phyloP scores from a whole-genome alignment of 306 rosid species.

The Rosa lucieae region DNA sequence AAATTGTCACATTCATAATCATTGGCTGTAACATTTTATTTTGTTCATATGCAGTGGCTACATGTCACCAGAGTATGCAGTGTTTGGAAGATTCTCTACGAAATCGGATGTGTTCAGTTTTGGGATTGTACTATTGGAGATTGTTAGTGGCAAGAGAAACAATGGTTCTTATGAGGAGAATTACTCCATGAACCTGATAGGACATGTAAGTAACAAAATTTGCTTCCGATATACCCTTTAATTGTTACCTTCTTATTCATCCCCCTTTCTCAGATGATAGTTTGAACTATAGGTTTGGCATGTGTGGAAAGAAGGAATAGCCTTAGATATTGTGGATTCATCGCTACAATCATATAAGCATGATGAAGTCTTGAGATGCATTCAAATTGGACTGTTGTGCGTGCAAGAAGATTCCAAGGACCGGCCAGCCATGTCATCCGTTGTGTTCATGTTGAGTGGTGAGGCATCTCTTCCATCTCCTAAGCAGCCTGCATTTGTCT shows the following conservation, averaged over 20 bases:
- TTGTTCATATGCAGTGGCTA: constrained; percentile 41
- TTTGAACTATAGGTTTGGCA: no score
- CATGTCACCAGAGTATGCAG: constrained; percentile 64
- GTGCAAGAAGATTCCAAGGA: constrained; percentile 54
- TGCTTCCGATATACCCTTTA: background rate
- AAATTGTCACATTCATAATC: background rate
- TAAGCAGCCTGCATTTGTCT: constrained; percentile 24
- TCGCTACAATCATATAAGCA: constrained; percentile 23
- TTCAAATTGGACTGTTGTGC: constrained; percentile 68
- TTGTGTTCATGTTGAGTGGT: constrained; percentile 55
- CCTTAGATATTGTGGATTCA: constrained; percentile 47
- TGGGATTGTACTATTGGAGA: constrained; percentile 57
- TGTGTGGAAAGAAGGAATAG: constrained; percentile 44
- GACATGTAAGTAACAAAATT: constrained; percentile 40
- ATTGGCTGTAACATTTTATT: background rate
- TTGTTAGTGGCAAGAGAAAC: constrained; percentile 49
- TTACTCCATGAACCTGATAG: constrained; percentile 39
- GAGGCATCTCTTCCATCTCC: constrained; percentile 18
- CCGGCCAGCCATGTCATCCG: constrained; percentile 57
- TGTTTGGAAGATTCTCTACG: constrained; percentile 48
- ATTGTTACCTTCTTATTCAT: background rate
- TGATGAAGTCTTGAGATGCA: constrained; percentile 52
- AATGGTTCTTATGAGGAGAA: constrained; percentile 28
- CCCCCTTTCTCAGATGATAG: no score
- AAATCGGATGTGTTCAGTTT: constrained; percentile 54